Conservation (phyloP, 768 basidiomycete genomes). For the Phanerodontia chrysosporium region DNA sequence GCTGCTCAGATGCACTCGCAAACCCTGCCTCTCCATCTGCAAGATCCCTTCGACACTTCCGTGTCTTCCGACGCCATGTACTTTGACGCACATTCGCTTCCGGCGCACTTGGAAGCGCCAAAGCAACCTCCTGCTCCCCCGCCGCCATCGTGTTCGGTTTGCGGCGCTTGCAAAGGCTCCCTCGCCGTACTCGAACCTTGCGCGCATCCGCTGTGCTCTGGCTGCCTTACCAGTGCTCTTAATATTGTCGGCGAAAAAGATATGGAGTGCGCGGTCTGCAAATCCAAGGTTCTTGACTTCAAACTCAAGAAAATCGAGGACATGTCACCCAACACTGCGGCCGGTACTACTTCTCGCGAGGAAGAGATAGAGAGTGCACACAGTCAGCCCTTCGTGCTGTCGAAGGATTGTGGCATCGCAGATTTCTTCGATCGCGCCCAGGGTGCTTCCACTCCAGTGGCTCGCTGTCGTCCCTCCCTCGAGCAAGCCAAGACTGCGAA, state of each 20-base stretch:
- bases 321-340: neutral
- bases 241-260: slow-evolving; percentile 90
- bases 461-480: slow-evolving; percentile 12
- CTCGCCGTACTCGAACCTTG: slow-evolving; percentile 75
- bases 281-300: slow-evolving; percentile 65
- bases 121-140: slow-evolving; percentile 27
- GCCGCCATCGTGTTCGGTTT: slow-evolving; percentile 55
- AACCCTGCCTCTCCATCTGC: slow-evolving; percentile 32
- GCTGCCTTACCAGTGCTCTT: slow-evolving; percentile 78
- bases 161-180: slow-evolving; percentile 41
- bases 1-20: slow-evolving; percentile 24
- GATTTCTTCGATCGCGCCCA: slow-evolving; percentile 31
- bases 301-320: slow-evolving; percentile 34
- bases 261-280: slow-evolving; percentile 82
- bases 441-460: slow-evolving; percentile 29
- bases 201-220: slow-evolving; percentile 70
- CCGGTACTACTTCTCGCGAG: no score
- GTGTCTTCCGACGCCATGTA: slow-evolving; percentile 32
- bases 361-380: neutral
- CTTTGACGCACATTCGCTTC: slow-evolving; percentile 23
- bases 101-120: slow-evolving; percentile 11
- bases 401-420: slow-evolving; percentile 10
- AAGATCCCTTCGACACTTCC: slow-evolving; percentile 43
- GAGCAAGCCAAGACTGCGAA: slow-evolving; percentile 7
- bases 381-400: slow-evolving; percentile 1